Evolutionary conservation across 495 filamentous ascomycete species (phyloP).

Genomic region (Astrocystis sublimbata): DNA sequence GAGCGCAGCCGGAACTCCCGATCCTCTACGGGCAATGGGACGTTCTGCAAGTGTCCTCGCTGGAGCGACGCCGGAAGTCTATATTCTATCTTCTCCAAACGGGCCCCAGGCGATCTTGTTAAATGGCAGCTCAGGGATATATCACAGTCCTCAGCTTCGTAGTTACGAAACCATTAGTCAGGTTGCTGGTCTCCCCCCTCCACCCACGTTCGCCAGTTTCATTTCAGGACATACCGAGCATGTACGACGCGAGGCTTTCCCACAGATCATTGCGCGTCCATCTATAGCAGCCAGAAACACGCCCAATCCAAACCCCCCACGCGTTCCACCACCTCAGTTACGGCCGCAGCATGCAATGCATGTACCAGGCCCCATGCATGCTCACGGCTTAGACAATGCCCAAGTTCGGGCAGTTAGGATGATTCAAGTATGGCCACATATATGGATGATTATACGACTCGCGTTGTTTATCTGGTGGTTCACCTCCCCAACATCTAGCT

Average conservation of each 20-base stretch:
- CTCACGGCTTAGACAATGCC: slow-evolving; percentile 34
- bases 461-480: slow-evolving; percentile 79
- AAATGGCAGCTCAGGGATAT: slow-evolving; percentile 44
- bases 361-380: slow-evolving; percentile 32
- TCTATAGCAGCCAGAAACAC: slow-evolving; percentile 7
- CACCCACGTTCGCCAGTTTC: slow-evolving; percentile 8
- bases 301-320: slow-evolving; percentile 24
- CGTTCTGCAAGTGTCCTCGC: slow-evolving; percentile 22
- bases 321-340: slow-evolving; percentile 43
- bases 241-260: slow-evolving; percentile 12
- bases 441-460: slow-evolving; percentile 80
- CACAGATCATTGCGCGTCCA: slow-evolving; percentile 13
- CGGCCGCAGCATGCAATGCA: slow-evolving; percentile 24
- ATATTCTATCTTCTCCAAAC: slow-evolving; percentile 61
- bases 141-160: slow-evolving; percentile 40
- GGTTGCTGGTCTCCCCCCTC: slow-evolving; percentile 14
- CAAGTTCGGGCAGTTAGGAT: slow-evolving; percentile 46
- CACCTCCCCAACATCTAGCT: slow-evolving; percentile 66
- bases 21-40: slow-evolving; percentile 32
- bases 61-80: slow-evolving; percentile 49
- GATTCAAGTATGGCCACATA: slow-evolving; percentile 55
- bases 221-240: slow-evolving; percentile 7
- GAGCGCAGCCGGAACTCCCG: slow-evolving; percentile 47
- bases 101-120: slow-evolving; percentile 62
- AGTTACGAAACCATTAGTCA: slow-evolving; percentile 14